These are phyloP conservation scores for Hypoxylon sp. DNA, from an alignment of 2,329 filamentous ascomycete genomes.

Conservation along the genomic window DNA sequence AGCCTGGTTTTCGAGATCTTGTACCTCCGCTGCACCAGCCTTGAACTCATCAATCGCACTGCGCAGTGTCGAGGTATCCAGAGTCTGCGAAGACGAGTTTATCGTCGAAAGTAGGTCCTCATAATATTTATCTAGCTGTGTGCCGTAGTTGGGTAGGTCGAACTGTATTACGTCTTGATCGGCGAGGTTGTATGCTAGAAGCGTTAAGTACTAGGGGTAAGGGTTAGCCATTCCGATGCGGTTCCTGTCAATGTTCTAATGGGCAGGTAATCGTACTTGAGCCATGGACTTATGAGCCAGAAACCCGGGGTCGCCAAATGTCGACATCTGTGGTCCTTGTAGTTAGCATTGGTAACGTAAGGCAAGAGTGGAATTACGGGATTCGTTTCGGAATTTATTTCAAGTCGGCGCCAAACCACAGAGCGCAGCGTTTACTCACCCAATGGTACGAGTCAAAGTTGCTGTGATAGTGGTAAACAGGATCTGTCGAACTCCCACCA, in stretches of 20 bases:
- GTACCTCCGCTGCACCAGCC: conserved; percentile 51
- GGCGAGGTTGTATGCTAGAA: conserved; percentile 57
- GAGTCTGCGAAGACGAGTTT: conserved; percentile 50
- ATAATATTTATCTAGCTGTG: conserved; percentile 57
- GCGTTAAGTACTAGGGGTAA: conserved; percentile 53
- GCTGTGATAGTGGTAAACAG: conserved; percentile 82
- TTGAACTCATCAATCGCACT: conserved; percentile 57
- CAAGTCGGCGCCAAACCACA: background rate
- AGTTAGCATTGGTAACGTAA: conserved; percentile 8
- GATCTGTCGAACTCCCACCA: conserved; percentile 57
- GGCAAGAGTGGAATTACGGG: background rate
- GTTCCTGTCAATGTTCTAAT: background rate
- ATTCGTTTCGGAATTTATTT: background rate
- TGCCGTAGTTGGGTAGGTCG: conserved; percentile 58
- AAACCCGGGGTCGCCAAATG: conserved; percentile 76
- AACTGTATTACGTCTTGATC: conserved; percentile 57
- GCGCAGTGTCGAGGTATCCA: conserved; percentile 57
- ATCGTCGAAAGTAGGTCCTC: conserved; percentile 54
- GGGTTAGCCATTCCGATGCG: conserved; percentile 4
- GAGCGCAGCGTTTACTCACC: conserved; percentile 21
- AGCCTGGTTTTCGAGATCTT: conserved; percentile 53
- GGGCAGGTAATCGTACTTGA: conserved; percentile 57
- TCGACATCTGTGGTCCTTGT: conserved; percentile 70
- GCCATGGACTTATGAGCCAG: conserved; percentile 71
- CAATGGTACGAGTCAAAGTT: conserved; percentile 89